Conservation (phyloP, 495 filamentous ascomycete species). For the Pyrenula aspistea region DNA sequence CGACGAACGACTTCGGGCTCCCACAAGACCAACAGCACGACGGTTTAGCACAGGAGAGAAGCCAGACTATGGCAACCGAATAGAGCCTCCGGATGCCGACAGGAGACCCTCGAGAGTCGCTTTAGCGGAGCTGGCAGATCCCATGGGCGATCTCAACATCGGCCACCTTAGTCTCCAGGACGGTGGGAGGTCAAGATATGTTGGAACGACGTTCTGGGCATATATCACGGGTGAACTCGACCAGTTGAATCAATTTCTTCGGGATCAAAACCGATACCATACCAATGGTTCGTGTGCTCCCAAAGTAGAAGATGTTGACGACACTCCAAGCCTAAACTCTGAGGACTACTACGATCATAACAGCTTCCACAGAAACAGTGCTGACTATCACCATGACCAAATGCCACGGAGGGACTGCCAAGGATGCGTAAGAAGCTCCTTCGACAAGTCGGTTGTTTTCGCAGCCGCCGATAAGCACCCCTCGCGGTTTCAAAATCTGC, state of each 20-base stretch:
- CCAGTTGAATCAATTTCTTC: conserved; percentile 32
- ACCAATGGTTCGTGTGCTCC: background rate
- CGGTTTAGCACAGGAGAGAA: background rate
- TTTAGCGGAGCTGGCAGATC: conserved; percentile 26
- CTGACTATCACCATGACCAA: conserved; percentile 4
- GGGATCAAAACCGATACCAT: conserved; percentile 30
- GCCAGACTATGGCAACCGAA: background rate
- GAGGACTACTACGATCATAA: conserved; percentile 8
- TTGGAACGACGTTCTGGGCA: conserved; percentile 40
- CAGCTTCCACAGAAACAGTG: conserved; percentile 8
- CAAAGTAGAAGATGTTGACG: background rate
- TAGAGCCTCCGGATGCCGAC: background rate
- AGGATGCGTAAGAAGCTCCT: conserved; percentile 10
- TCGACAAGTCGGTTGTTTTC: conserved; percentile 28
- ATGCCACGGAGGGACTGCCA: conserved; percentile 1
- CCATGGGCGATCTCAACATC: conserved; percentile 31
- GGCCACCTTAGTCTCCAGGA: conserved; percentile 36
- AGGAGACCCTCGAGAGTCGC: background rate
- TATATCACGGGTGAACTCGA: conserved; percentile 40
- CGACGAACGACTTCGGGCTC: background rate
- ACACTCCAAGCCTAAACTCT: background rate
- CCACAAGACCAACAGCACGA: background rate
- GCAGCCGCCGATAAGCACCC: conserved; percentile 25
- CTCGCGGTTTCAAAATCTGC: conserved; percentile 20
- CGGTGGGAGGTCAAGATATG: conserved; percentile 34